Evolutionary conservation across 2,329 filamentous ascomycete species (phyloP).

Genomic region (Fusarium sp.): DNA sequence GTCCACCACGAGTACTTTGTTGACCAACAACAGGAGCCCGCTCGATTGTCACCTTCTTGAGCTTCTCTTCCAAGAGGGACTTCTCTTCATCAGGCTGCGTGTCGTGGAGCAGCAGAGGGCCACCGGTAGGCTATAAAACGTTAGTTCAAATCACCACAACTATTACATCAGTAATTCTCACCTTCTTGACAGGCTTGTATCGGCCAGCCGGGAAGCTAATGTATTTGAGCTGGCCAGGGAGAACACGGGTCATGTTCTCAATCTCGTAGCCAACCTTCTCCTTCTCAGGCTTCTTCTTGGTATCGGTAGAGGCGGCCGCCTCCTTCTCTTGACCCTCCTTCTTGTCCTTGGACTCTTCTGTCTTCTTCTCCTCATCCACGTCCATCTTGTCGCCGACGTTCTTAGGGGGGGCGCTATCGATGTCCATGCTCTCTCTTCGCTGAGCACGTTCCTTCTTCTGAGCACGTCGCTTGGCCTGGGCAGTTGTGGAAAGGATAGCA

Average conservation of each 20-base stretch:
- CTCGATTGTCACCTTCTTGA: conserved; percentile 80
- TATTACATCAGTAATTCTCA: conserved; percentile 52
- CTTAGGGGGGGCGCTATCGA: conserved; percentile 76
- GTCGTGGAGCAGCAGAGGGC: conserved; percentile 91
- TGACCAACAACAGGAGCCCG: conserved; percentile 68
- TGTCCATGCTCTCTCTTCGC: conserved; percentile 92
- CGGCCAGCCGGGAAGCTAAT: conserved; percentile 91
- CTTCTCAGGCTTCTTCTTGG: conserved; percentile 92
- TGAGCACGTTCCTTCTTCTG: conserved; percentile 94
- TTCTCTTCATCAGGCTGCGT: conserved; percentile 83
- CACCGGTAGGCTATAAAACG: conserved; percentile 80
- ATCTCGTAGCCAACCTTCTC: conserved; percentile 97
- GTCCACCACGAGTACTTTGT: conserved; percentile 43
- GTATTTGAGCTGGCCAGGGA: conserved; percentile 93
- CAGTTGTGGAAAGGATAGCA: conserved; percentile 94
- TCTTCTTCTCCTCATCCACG: conserved; percentile 72
- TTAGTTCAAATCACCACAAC: conserved; percentile 34
- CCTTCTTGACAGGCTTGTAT: conserved; percentile 91
- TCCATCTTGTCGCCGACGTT: conserved; percentile 88
- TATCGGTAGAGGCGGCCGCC: conserved; percentile 59
- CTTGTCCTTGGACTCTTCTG: conserved; percentile 66
- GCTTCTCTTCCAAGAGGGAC: conserved; percentile 87
- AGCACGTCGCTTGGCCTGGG: conserved; percentile 93
- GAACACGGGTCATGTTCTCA: conserved; percentile 95
- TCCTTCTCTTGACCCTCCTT: conserved; percentile 72